These are phyloP conservation scores for Uromyces viciae-fabae DNA, from an alignment of 1,284 basidiomycete species.

Conservation along the genomic window DNA sequence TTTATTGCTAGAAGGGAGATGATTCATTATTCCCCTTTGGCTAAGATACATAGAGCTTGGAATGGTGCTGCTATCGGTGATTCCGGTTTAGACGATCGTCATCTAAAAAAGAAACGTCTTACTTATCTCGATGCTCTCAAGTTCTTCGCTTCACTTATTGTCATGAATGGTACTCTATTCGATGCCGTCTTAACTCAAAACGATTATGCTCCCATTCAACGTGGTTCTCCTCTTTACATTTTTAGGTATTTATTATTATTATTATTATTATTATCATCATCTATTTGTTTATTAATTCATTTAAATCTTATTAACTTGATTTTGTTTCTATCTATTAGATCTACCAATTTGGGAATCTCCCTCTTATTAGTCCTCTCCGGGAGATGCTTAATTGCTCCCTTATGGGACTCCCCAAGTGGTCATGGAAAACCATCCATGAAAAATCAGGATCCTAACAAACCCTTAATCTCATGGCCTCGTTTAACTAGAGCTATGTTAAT, in stretches of 20 bases:
- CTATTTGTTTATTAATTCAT: background rate
- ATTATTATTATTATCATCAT: background rate
- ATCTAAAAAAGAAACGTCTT: conserved; percentile 47
- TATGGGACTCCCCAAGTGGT: conserved; percentile 51
- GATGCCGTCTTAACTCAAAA: conserved; percentile 50
- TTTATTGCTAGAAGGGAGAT: conserved; percentile 3
- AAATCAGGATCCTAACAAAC: conserved; percentile 37
- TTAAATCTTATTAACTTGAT: background rate
- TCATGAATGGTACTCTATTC: conserved; percentile 54
- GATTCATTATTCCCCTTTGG: conserved; percentile 14
- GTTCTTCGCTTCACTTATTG: conserved; percentile 53
- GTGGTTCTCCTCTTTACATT: conserved; percentile 52
- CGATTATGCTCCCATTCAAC: conserved; percentile 51
- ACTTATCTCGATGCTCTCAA: conserved; percentile 54
- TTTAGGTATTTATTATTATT: conserved; percentile 46
- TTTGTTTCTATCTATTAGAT: conserved; percentile 46
- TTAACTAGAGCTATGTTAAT: conserved; percentile 53
- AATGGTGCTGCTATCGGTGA: conserved; percentile 34
- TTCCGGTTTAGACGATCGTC: conserved; percentile 30
- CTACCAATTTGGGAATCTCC: conserved; percentile 52
- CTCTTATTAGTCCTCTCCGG: conserved; percentile 53
- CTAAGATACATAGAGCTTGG: conserved; percentile 35
- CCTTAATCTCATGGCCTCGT: conserved; percentile 52
- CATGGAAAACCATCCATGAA: conserved; percentile 9
- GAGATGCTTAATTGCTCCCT: conserved; percentile 51